These are phyloP conservation scores for Oryza meridionalis DNA, from an alignment of 176 grass and related monocot genomes.

Conservation along the genomic window DNA sequence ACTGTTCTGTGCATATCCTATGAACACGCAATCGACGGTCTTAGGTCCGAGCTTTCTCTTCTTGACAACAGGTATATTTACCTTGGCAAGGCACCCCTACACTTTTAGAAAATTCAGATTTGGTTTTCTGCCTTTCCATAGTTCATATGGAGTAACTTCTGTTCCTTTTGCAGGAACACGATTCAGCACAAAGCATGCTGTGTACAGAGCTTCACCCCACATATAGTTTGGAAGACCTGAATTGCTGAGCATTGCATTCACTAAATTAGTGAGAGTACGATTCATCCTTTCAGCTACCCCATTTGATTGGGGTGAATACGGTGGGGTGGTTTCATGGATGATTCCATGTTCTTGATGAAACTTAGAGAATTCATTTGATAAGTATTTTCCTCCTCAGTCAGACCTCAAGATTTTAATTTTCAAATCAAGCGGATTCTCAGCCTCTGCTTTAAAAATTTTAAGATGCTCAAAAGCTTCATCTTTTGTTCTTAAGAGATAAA, in stretches of 20 bases:
- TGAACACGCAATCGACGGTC: background rate
- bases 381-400: background rate
- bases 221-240: background rate
- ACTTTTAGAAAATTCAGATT: no score
- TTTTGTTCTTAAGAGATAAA: background rate
- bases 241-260: background rate
- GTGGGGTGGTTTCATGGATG: background rate
- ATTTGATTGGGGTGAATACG: background rate
- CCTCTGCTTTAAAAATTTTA: background rate
- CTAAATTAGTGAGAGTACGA: background rate
- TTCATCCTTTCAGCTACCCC: background rate
- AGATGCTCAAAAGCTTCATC: background rate
- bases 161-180: no score
- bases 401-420: background rate
- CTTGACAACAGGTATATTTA: no score
- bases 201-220: background rate
- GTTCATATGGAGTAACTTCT: no score
- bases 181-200: background rate
- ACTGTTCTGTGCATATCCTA: background rate
- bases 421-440: background rate
- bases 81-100: no score
- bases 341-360: background rate
- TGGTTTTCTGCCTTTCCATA: no score
- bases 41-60: background rate
- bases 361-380: background rate